Conservation (phyloP, 202 grass and related monocot species). For the Carex sylvatica region DNA sequence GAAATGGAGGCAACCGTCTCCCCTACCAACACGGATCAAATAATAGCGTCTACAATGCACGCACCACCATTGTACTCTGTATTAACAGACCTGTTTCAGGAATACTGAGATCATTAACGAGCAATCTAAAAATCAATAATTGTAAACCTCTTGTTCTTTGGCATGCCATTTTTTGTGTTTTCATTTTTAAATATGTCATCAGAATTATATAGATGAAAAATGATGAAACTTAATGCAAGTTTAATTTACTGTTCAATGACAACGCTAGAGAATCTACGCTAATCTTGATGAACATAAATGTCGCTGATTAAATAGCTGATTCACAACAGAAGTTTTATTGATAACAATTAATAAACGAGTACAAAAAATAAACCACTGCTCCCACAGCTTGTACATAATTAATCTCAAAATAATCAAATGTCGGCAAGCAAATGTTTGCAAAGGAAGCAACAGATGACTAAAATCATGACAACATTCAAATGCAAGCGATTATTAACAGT, state of each 20-base stretch:
- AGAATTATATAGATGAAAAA: too few species aligned
- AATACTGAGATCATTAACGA: not conserved
- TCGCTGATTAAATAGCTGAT: too few species aligned
- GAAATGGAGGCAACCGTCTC: constrained; percentile 1
- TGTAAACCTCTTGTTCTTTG: not conserved
- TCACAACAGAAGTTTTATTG: too few species aligned
- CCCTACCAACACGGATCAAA: not conserved
- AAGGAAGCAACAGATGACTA: not conserved
- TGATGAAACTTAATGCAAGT: too few species aligned
- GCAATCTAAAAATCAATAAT: not conserved
- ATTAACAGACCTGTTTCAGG: not conserved
- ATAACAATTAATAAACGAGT: too few species aligned
- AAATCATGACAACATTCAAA: not conserved
- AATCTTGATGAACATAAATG: too few species aligned
- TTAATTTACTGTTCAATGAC: too few species aligned
- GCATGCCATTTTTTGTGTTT: not conserved
- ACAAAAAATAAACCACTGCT: too few species aligned
- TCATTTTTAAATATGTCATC: not conserved
- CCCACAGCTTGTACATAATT: not conserved
- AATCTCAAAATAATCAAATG: not conserved
- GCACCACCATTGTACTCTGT: too few species aligned
- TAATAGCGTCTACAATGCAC: constrained; percentile 23
- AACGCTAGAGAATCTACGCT: too few species aligned
- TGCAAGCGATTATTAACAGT: not conserved
- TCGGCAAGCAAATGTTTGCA: not conserved